These are phyloP conservation scores for Chaetomidium leptoderma DNA, from an alignment of 495 filamentous ascomycete genomes.

Conservation along the genomic window DNA sequence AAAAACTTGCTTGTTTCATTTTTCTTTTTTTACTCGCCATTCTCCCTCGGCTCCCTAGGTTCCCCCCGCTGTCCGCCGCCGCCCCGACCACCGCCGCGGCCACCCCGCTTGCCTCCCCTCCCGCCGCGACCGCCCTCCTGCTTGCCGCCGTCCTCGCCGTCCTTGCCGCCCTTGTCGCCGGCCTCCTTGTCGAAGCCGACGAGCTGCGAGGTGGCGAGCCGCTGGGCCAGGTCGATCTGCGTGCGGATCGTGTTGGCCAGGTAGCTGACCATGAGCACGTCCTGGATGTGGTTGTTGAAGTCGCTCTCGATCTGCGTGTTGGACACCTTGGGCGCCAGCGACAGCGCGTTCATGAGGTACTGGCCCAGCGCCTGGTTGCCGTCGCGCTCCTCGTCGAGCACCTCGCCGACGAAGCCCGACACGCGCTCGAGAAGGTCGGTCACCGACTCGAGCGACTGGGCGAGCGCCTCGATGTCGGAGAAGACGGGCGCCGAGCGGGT, in stretches of 20 bases:
- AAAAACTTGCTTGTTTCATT: neutral
- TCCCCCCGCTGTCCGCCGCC: slow-evolving; percentile 40
- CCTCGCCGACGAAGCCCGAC: slow-evolving; percentile 78
- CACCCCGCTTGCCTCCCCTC: slow-evolving; percentile 34
- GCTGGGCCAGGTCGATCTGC: slow-evolving; percentile 95
- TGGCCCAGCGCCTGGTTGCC: slow-evolving; percentile 85
- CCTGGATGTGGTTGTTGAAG: slow-evolving; percentile 99
- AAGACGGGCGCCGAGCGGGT: slow-evolving; percentile 64
- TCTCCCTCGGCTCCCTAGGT: slow-evolving; percentile 39
- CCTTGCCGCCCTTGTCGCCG: slow-evolving; percentile 40
- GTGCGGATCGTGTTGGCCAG: slow-evolving; percentile 97
- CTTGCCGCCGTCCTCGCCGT: slow-evolving; percentile 26
- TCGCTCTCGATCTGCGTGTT: slow-evolving; percentile 83
- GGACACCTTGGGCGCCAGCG: slow-evolving; percentile 90
- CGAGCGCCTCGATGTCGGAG: slow-evolving; percentile 83
- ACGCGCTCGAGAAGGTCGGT: slow-evolving; percentile 85
- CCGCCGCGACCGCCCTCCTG: slow-evolving; percentile 40
- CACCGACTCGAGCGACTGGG: slow-evolving; percentile 78
- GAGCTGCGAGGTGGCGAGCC: slow-evolving; percentile 79
- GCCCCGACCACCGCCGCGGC: slow-evolving; percentile 38
- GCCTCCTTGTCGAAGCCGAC: slow-evolving; percentile 54
- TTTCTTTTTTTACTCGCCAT: slow-evolving; percentile 23
- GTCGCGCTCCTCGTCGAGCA: slow-evolving; percentile 59
- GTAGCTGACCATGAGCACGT: slow-evolving; percentile 94
- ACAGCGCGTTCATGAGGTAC: slow-evolving; percentile 86